Evolutionary conservation across 2,329 filamentous ascomycete genomes (phyloP), one percentile per base, ranked within the genome.

Genomic region (Tetracladium maxilliforme): DNA sequence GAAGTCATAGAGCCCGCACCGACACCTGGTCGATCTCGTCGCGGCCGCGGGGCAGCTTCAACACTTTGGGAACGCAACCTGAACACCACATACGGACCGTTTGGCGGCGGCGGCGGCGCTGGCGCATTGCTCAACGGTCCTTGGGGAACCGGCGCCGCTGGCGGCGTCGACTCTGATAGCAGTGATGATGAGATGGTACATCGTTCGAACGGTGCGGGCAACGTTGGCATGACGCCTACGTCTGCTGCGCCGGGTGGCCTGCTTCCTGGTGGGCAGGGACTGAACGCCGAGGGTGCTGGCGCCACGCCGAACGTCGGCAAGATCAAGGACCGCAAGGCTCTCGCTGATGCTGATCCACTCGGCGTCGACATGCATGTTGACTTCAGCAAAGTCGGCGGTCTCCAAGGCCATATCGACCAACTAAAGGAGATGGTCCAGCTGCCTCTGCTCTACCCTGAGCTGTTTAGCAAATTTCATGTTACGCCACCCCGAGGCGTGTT

Each of bases 341-440:
- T 94, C 23, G 87, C 87, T 13, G 90, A 98, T 54, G 82, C 86
- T 4, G 90, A 95, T 44, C 90, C 90, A 22, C 65, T 98, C 4
- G 90, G 90, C 7, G 84, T 98, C 17, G 86, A 95, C 44, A 59
- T 87, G 43, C 87, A 72, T 41, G 83, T 98, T 33, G 86, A 86
- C 44, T 94, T 98, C 47, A 87, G 81, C 48, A 82, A 86, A 36
- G 86, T 98, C 28, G 90, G 90, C 43, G 90, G 90, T 20, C 56
- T 98, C 22, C 75, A 92, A 45, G 77, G 82, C 18, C 87, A 95
- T 45, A 94, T 98, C 44, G 84, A 94, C 45, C 83, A 94, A 49
- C 63, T 98, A 33, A 95, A 98, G 51, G 90, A 98, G 54, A 98
- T 98, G 90, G 87, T 98, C 11, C 80, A 87, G 36, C 64, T 98